Evolutionary conservation across 352 stramenopile species (phyloP), one percentile per base, ranked within the genome.

Genomic region (Phytophthora idaei): DNA sequence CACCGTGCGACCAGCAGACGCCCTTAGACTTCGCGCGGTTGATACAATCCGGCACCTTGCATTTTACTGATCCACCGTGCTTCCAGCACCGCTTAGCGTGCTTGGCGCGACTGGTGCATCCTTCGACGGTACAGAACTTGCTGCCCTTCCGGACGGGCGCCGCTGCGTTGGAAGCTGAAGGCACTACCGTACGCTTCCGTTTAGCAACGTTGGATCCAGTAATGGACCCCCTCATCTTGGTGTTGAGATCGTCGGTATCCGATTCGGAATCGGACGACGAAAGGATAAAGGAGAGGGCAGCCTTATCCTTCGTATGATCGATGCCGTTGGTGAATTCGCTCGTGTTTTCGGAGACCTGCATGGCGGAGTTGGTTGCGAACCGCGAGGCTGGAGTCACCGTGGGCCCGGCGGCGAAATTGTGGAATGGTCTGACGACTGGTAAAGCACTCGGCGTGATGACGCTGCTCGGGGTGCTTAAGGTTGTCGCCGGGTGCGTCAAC

Each of bases 1-100:
- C 78, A 21, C 77, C 80, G 44, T 89, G 77, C 39, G 75, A 85
- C 77, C 77, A 89, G 62, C 77, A 89, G 5, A 86, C 73, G 52
- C 80, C 73, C 50, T 83, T 81, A 49, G 75, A 82, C 73, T 86
- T 85, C 66, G 80, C 80, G 10, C 77, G 77, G 61, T 90, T 90
- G 34, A 74, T 70, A 66, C 82, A 93, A 27, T 82, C 76, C 4
- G 68, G 25, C 0, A 85, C 63, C 48, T 82, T 88, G 68, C 81
- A 92, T 49, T 81, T 76, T 12, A 86, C 70, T 7, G 69, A 86
- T 39, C 80, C 80, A 21, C 80, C 80, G 49, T 87, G 80, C 25
- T 78, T 76, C 78, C 78, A 89, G 61, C 80, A 89, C 5, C 70
- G 73, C 21, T 78, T 77, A 9, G 75, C 66, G 47, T 89, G 77